Base-by-base conservation (phyloP, 768 basidiomycete genomes). In the Mycena capillaripes region DNA sequence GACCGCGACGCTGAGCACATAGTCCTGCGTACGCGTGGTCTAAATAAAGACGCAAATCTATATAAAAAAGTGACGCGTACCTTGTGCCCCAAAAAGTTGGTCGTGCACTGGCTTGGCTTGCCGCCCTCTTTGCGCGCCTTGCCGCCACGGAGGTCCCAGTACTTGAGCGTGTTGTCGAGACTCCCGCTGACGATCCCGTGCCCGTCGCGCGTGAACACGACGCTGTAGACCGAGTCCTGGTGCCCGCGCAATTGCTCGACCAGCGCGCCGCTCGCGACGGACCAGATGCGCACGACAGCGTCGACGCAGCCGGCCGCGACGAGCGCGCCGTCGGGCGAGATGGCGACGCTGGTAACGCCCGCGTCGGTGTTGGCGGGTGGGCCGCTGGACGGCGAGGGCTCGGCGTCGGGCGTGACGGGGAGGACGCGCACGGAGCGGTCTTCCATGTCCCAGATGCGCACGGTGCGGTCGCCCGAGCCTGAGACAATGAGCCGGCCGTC, bases 121-220 rank as follows among this genome's bases (percentile, higher is more conserved):
- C 75, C 66, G 70, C 85, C 86, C 77, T 86, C 84, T 82, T 86
- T 84, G 42, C 85, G 82, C 69, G 87, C 85, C 46, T 79, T 77
- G 79, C 38, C 90, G 57, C 89, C 91, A 77, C 91, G 90, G 10
- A 96, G 87, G 78, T 96, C 95, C 95, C 96, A 97, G 71, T 93
- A 90, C 80, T 96, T 95, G 74, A 97, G 80, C 56, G 93, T 95
- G 85, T 94, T 94, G 79, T 97, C 95, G 78, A 97, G 84, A 82
- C 94, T 96, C 42, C 97, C 97, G 72, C 94, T 96, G 21, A 98
- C 95, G 75, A 99, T 86, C 11, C 92, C 93, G 79, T 91, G 91
- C 21, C 96, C 96, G 78, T 98, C 97, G 0, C 95, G 96, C 3
- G 95, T 96, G 82, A 99, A 99, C 25, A 95, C 96, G 7, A 97